Evolutionary conservation across 2,329 filamentous ascomycete genomes (phyloP).

Genomic region (Paraconiothyrium sp.): DNA sequence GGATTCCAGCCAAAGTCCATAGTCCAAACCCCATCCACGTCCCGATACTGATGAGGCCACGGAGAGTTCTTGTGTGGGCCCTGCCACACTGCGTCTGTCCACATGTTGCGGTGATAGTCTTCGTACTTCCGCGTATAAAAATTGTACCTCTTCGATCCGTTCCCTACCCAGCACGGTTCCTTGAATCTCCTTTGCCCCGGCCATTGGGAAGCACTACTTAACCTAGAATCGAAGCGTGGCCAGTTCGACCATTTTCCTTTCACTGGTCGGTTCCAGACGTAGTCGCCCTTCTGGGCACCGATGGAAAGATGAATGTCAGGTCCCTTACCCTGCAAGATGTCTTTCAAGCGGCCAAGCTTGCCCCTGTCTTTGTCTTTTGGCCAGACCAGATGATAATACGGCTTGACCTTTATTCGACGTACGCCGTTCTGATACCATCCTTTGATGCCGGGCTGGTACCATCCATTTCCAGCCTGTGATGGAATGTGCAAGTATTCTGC

Average conservation of each 20-base stretch:
- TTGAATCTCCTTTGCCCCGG: slow-evolving; percentile 23
- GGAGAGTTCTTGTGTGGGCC: slow-evolving; percentile 30
- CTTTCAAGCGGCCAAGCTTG: slow-evolving; percentile 52
- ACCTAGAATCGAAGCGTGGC: slow-evolving; percentile 38
- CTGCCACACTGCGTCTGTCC: slow-evolving; percentile 47
- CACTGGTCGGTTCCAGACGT: slow-evolving; percentile 50
- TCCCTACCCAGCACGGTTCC: slow-evolving; percentile 29
- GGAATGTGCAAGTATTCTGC: slow-evolving; percentile 1
- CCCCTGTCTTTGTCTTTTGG: slow-evolving; percentile 54
- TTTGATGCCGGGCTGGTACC: slow-evolving; percentile 4
- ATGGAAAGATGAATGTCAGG: slow-evolving; percentile 58
- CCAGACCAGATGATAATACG: slow-evolving; percentile 54
- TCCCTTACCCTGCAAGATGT: slow-evolving; percentile 53
- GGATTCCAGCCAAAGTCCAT: slow-evolving; percentile 23
- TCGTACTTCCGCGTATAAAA: slow-evolving; percentile 47
- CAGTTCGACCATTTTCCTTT: slow-evolving; percentile 50
- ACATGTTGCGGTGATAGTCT: slow-evolving; percentile 34
- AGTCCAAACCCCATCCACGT: slow-evolving; percentile 39
- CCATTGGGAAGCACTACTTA: slow-evolving; percentile 23
- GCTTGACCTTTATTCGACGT: slow-evolving; percentile 36
- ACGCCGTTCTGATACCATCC: slow-evolving; percentile 35
- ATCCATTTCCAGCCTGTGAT: neutral
- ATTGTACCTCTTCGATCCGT: slow-evolving; percentile 40
- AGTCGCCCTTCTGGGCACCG: slow-evolving; percentile 49
- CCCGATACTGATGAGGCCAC: slow-evolving; percentile 39